A percentile compares a stretch with the other conserved stretches of the same genome.
These are phyloP conservation scores for Salvia hispanica DNA, from an alignment of 257 asterid species.

Conservation along the genomic window DNA sequence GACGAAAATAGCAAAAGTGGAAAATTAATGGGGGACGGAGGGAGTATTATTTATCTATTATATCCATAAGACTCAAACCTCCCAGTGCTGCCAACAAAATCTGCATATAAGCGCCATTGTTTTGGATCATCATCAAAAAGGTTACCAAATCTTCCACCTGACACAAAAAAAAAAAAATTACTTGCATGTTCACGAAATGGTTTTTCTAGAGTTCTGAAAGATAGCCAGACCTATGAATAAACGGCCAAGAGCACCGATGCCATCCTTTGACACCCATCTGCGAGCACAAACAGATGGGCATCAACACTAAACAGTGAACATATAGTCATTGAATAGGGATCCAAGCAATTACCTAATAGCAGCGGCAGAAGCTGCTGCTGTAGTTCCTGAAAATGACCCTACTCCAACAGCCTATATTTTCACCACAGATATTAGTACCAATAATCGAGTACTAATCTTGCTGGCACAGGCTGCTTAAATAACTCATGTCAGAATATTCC, in stretches of 20 bases:
- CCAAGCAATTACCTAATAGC: slow-evolving; percentile 69
- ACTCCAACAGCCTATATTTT: slow-evolving; percentile 87
- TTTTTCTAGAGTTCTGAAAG: slow-evolving; percentile 25
- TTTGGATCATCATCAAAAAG: slow-evolving; percentile 95
- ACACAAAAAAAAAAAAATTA: slow-evolving; percentile 37
- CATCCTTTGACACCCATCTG: slow-evolving; percentile 99
- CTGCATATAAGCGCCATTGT: slow-evolving; percentile 99
- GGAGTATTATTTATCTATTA: background rate
- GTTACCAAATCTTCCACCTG: slow-evolving; percentile 97
- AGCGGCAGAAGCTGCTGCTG: slow-evolving; percentile 95
- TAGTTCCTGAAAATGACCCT: slow-evolving; percentile 89
- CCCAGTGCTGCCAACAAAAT: slow-evolving; percentile 93
- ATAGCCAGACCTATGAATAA: slow-evolving; percentile 72
- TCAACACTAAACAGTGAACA: slow-evolving; percentile 2
- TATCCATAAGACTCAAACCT: slow-evolving; percentile 47
- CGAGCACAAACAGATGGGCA: slow-evolving; percentile 27
- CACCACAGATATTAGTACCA: slow-evolving; percentile 34
- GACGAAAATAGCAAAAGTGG: no score
- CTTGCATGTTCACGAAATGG: slow-evolving; percentile 11
- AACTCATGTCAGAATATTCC: slow-evolving; percentile 24
- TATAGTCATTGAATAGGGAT: slow-evolving; percentile 12
- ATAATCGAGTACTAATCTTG: slow-evolving; percentile 19
- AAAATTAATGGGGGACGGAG: no score
- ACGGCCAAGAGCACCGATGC: slow-evolving; percentile 98
- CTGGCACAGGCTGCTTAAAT: slow-evolving; percentile 12